Percentiles rank a stretch among this genome's conserved stretches.
These are phyloP conservation scores for Uronychia binucleata DNA, from an alignment of 73 alveolate genomes.

Conservation along the genomic window DNA sequence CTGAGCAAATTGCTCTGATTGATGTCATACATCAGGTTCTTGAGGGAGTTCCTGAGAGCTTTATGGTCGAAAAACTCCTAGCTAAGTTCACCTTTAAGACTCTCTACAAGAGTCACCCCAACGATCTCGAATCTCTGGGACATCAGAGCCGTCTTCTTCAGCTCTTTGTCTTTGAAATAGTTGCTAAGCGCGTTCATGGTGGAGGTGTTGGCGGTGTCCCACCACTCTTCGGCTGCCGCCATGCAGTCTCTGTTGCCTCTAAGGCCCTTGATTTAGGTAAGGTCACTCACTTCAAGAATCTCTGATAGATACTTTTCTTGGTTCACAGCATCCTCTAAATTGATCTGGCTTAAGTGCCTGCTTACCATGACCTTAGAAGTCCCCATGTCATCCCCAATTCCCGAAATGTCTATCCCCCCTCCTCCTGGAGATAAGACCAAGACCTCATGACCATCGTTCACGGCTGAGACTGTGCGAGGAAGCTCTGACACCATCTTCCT, in stretches of 20 bases:
- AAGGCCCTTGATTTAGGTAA: neutral
- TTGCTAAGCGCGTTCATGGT: neutral
- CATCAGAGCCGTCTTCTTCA: neutral
- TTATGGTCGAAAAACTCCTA: neutral
- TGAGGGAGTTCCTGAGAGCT: neutral
- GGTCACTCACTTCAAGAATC: neutral
- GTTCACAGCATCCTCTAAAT: neutral
- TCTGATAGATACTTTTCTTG: neutral
- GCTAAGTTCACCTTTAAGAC: neutral
- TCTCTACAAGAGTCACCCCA: neutral
- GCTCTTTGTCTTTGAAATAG: neutral
- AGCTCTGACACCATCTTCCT: too few relatives aligned
- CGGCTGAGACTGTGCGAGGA: too few relatives aligned
- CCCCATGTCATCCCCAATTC: neutral
- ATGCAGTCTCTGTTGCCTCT: neutral
- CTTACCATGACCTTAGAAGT: neutral
- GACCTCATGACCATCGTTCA: too few relatives aligned
- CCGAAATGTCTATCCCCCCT: neutral
- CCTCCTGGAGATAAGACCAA: neutral
- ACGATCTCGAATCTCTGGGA: neutral
- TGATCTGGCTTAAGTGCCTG: neutral
- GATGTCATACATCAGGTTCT: neutral
- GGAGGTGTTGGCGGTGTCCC: neutral
- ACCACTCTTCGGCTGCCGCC: neutral
- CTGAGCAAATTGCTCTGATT: neutral